A percentile compares a stretch with the other conserved stretches of the same genome.
Evolutionary conservation across 2,329 filamentous ascomycete species (phyloP).

Genomic region (Fonsecaea pugnacius): DNA sequence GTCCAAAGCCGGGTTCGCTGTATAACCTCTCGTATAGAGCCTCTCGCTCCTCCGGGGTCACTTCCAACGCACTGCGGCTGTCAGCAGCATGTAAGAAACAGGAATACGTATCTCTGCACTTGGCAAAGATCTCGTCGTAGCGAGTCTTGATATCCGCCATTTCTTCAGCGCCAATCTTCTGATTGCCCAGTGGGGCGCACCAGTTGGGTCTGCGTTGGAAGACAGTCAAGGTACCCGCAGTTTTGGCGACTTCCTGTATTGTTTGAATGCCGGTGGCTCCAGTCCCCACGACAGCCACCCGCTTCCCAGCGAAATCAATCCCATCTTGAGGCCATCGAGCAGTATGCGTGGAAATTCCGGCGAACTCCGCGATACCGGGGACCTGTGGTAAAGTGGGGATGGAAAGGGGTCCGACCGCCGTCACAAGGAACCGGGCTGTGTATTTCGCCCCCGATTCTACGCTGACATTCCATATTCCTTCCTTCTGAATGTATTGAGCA

Average conservation of each 20-base stretch:
- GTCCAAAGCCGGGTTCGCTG: constrained; percentile 57
- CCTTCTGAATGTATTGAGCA: constrained; percentile 45
- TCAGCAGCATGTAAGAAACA: no score
- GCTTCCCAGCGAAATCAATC: constrained; percentile 61
- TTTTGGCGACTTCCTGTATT: constrained; percentile 61
- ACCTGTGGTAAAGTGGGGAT: constrained; percentile 62
- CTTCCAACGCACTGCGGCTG: no score
- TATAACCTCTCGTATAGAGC: constrained; percentile 56
- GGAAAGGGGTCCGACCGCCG: constrained; percentile 58
- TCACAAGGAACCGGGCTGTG: constrained; percentile 51
- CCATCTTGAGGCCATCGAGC: constrained; percentile 65
- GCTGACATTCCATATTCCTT: constrained; percentile 49
- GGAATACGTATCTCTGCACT: no score
- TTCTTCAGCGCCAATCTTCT: constrained; percentile 53
- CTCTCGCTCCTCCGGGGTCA: constrained; percentile 36
- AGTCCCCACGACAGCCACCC: constrained; percentile 66
- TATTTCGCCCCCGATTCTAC: constrained; percentile 48
- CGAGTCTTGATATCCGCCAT: constrained; percentile 50
- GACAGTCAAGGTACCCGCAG: constrained; percentile 54
- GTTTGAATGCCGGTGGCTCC: constrained; percentile 54
- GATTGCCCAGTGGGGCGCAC: constrained; percentile 63
- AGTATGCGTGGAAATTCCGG: constrained; percentile 59
- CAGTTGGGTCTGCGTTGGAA: constrained; percentile 70
- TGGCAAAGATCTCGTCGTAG: constrained; percentile 55
- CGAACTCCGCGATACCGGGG: constrained; percentile 61